Percentiles rank a stretch among this genome's conserved stretches.
phyloP scores from a whole-genome alignment of 2,329 filamentous ascomycete genomes.

The Aspergillus uvarum region DNA sequence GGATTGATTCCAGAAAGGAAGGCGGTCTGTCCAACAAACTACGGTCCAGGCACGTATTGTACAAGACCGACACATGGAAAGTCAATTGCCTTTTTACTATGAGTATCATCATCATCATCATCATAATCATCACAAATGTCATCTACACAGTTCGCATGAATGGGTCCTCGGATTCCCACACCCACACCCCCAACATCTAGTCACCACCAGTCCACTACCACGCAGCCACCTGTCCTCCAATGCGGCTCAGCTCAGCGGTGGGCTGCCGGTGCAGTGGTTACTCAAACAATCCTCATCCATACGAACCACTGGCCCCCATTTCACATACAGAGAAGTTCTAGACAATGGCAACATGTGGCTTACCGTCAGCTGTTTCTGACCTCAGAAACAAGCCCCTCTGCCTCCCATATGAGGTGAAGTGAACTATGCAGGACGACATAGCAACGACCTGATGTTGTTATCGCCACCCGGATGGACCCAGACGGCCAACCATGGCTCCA shows the following conservation, averaged over 20 bases:
- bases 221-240: not conserved
- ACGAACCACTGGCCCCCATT: too few relatives aligned
- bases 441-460: not conserved
- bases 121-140: too few relatives aligned
- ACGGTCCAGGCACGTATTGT: not conserved
- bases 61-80: not conserved
- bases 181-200: too few relatives aligned
- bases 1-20: not conserved
- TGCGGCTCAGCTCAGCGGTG: not conserved
- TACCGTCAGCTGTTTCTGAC: too few relatives aligned
- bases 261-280: not conserved
- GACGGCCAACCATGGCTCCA: not conserved
- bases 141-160: too few relatives aligned
- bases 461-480: not conserved
- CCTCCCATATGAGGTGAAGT: not conserved
- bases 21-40: not conserved
- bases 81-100: not conserved
- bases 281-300: not conserved
- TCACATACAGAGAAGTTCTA: too few relatives aligned
- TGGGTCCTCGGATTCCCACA: too few relatives aligned
- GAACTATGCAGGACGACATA: not conserved
- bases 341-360: too few relatives aligned
- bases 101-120: too few relatives aligned
- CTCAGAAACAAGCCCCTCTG: too few relatives aligned
- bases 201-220: too few relatives aligned